Conservation (phyloP, 2,329 filamentous ascomycete genomes). For the Epichloe elymi region DNA sequence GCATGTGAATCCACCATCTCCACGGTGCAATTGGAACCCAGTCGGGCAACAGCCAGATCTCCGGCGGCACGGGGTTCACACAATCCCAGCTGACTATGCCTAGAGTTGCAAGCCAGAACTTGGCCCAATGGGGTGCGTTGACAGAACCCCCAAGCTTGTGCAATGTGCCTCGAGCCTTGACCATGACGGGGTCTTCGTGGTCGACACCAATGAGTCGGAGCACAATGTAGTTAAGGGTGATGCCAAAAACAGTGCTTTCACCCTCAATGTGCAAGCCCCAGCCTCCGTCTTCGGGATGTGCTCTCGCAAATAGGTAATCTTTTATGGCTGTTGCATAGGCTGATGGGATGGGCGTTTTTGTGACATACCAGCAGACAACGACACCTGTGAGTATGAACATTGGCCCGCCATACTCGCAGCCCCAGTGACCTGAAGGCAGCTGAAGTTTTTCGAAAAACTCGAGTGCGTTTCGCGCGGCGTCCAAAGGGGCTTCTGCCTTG, state of each 20-base stretch:
- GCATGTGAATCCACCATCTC: slow-evolving; percentile 98
- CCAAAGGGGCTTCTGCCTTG: slow-evolving; percentile 57
- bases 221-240: slow-evolving; percentile 71
- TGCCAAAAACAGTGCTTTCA: slow-evolving; percentile 85
- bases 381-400: slow-evolving; percentile 89
- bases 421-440: slow-evolving; percentile 84
- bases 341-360: slow-evolving; percentile 71
- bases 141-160: slow-evolving; percentile 83
- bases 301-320: slow-evolving; percentile 78
- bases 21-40: slow-evolving; percentile 84
- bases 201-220: slow-evolving; percentile 72
- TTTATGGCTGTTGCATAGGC: slow-evolving; percentile 78
- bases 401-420: slow-evolving; percentile 91
- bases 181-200: slow-evolving; percentile 71
- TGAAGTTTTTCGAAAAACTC: slow-evolving; percentile 84
- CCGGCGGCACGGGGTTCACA: slow-evolving; percentile 86
- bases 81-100: slow-evolving; percentile 81
- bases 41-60: slow-evolving; percentile 85
- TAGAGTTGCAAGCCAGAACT: slow-evolving; percentile 83
- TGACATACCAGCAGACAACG: slow-evolving; percentile 77
- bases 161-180: slow-evolving; percentile 68
- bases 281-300: slow-evolving; percentile 78
- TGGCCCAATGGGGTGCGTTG: slow-evolving; percentile 86
- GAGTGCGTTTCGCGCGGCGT: slow-evolving; percentile 71
- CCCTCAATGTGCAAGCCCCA: slow-evolving; percentile 96